Evolutionary conservation across 2,329 filamentous ascomycete genomes (phyloP).

Genomic region (Hymenoscyphus infarciens): DNA sequence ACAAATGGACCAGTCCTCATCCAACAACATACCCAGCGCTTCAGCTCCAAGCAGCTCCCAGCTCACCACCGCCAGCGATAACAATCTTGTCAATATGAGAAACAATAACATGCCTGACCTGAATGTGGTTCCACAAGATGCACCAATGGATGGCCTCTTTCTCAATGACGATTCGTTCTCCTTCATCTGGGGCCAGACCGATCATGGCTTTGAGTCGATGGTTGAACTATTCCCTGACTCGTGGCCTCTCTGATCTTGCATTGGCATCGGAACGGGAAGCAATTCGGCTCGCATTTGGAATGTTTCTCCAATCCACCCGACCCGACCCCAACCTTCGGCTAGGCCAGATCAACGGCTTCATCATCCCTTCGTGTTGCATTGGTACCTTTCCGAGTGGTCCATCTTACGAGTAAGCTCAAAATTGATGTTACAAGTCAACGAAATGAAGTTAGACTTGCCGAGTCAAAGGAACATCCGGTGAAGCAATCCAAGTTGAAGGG

Average conservation of each 20-base stretch:
- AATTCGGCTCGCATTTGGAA: neutral
- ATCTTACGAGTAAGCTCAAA: neutral
- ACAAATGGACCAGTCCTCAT: conserved; percentile 1
- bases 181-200: conserved; percentile 15
- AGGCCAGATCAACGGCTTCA: neutral
- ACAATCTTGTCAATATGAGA: neutral
- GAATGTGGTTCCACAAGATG: conserved; percentile 4
- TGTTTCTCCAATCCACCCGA: neutral
- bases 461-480: neutral
- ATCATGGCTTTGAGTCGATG: conserved; percentile 19
- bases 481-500: neutral
- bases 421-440: neutral
- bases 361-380: neutral
- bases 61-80: neutral
- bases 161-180: conserved; percentile 12
- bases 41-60: neutral
- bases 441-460: neutral
- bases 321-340: neutral
- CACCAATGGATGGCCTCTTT: conserved; percentile 9
- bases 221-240: conserved; percentile 19
- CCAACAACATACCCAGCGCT: neutral
- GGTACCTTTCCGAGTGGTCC: neutral
- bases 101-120: neutral
- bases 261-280: neutral
- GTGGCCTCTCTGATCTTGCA: conserved; percentile 12